phyloP scores from a whole-genome alignment of 768 basidiomycete species.

The Sistotremastrum suecicum region DNA sequence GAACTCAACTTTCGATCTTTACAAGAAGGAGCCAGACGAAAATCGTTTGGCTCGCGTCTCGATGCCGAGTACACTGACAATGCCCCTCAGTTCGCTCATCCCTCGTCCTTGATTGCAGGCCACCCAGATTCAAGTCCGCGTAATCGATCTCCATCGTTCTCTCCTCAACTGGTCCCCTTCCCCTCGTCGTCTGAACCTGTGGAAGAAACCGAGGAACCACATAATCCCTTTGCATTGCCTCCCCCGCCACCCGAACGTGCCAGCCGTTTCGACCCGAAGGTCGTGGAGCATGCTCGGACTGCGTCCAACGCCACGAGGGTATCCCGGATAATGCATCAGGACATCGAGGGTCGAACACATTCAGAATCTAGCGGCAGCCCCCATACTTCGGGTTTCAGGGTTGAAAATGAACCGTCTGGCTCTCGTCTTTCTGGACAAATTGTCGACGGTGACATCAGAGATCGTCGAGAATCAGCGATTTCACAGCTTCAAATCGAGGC shows the following conservation, averaged over 20 bases:
- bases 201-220: conserved; percentile 20
- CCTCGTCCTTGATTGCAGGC: too few relatives aligned
- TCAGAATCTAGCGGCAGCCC: conserved; percentile 17
- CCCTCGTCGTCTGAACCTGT: conserved; percentile 32
- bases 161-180: conserved; percentile 50
- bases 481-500: too few relatives aligned
- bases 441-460: too few relatives aligned
- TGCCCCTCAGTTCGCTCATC: too few relatives aligned
- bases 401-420: too few relatives aligned
- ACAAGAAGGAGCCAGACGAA: too few relatives aligned
- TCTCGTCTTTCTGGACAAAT: conserved; percentile 8
- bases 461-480: too few relatives aligned
- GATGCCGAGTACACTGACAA: too few relatives aligned
- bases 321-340: not conserved
- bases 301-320: conserved; percentile 29
- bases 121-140: not conserved
- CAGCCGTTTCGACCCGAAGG: conserved; percentile 76
- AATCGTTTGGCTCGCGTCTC: too few relatives aligned
- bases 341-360: conserved; percentile 62
- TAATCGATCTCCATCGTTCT: conserved; percentile 19
- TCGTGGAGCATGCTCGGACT: conserved; percentile 39
- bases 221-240: conserved; percentile 58
- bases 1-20: too few relatives aligned
- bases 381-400: too few relatives aligned
- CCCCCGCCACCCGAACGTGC: conserved; percentile 45